Evolutionary conservation across 2,329 filamentous ascomycete genomes (phyloP), one percentile per base, ranked within the genome.

Genomic region (Scytalidium sp.): DNA sequence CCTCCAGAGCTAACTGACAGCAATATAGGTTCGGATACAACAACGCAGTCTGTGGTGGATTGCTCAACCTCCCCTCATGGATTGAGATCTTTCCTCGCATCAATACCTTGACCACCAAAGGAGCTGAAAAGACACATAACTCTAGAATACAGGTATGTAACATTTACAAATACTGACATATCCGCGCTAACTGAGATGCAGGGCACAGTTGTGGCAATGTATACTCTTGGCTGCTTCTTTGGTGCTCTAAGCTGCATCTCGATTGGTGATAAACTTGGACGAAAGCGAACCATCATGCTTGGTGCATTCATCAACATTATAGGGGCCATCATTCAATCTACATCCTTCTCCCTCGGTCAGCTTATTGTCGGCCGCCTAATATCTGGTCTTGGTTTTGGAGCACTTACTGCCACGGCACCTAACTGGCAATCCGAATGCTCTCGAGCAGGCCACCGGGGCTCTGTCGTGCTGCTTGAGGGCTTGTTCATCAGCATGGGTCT

Each of bases 41-140:
- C 20, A 41, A 46, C 15, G 48, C 43, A 11, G 43, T 46, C 17
- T 40, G 39, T 25, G 48, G 48, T 17, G 48, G 48, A 17, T 15
- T 50, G 22, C 48, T 50, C 36, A 50, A 27, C 22, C 21, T 50
- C 10, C 48, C 48, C 15, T 40, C 48, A 20, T 91, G 87, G 90
- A 87, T 79, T 57, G 19, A 41, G 13, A 46, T 19, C 13, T 50
- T 50, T 23, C 48, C 48, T 11, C 22, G 45, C 7, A 46, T 50
- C 39, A 25, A 50, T 60, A 78, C 75, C 0, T 56, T 72, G 41
- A 46, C 22, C 29, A 43, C 43, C 15, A 46, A 20, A 21, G 32
- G 36, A 21, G 17, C 20, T 19, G 43, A 46, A 19, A 43, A 45
- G 32, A 23, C 23, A 9, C 29, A 50, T 21, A 45, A 39, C 23